Percentiles rank a stretch among this genome's conserved stretches.
These are phyloP conservation scores for Cichorium intybus DNA, from an alignment of 140 eudicot genomes.

Conservation along the genomic window DNA sequence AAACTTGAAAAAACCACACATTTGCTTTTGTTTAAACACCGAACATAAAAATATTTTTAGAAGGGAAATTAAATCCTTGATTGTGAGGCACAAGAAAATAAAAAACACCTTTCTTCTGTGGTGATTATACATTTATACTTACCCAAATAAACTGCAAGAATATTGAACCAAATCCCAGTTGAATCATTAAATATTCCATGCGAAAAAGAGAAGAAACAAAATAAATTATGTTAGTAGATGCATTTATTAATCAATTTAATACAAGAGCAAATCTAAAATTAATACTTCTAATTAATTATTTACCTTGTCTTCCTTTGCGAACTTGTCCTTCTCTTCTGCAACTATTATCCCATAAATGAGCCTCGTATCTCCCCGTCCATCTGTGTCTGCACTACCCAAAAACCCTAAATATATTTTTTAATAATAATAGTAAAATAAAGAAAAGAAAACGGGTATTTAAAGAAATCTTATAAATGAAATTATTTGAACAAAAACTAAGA, in stretches of 20 bases:
- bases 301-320: conserved; percentile 99
- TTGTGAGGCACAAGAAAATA: conserved; percentile 18
- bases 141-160: conserved; percentile 91
- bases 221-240: conserved; percentile 14
- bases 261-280: background rate
- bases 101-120: conserved; percentile 7
- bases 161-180: conserved; percentile 40
- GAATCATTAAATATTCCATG: conserved; percentile 27
- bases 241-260: background rate
- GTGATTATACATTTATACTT: conserved; percentile 30
- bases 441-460: background rate
- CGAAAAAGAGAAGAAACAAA: conserved; percentile 4
- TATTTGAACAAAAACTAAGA: background rate
- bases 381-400: conserved; percentile 64
- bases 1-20: background rate
- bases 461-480: background rate
- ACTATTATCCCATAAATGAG: conserved; percentile 98
- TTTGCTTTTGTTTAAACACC: background rate
- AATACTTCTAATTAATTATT: background rate
- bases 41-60: background rate
- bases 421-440: background rate
- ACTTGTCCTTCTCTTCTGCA: conserved; percentile 99
- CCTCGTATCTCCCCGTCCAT: conserved; percentile 98
- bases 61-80: conserved; percentile 15
- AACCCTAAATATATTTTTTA: conserved; percentile 7